Evolutionary conservation across 2,329 filamentous ascomycete species (phyloP).

Genomic region (Diaporthe helianthi): DNA sequence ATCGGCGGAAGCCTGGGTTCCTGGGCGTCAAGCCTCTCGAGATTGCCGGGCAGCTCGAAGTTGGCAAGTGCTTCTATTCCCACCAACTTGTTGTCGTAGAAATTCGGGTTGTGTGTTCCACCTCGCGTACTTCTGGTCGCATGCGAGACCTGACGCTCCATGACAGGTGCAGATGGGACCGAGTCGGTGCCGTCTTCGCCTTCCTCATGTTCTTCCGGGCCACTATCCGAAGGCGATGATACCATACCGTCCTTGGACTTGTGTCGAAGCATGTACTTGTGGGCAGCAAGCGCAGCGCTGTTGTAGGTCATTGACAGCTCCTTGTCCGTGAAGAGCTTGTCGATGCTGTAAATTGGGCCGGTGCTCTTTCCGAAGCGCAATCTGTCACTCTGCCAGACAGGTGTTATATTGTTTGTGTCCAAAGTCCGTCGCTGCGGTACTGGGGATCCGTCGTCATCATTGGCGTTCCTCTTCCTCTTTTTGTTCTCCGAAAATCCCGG

Average conservation of each 20-base stretch:
- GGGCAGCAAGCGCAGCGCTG: constrained; percentile 65
- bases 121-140: constrained; percentile 68
- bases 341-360: constrained; percentile 68
- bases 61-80: constrained; percentile 67
- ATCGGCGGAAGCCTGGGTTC: constrained; percentile 66
- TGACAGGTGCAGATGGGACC: constrained; percentile 57
- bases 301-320: constrained; percentile 73
- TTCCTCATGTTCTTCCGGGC: constrained; percentile 58
- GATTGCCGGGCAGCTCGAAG: constrained; percentile 64
- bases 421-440: constrained; percentile 62
- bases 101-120: constrained; percentile 59
- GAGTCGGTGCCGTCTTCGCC: constrained; percentile 55
- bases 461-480: constrained; percentile 67
- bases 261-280: constrained; percentile 67
- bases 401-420: constrained; percentile 64
- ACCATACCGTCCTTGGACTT: constrained; percentile 59
- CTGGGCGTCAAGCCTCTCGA: constrained; percentile 61
- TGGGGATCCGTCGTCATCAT: constrained; percentile 69
- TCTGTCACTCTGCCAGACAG: constrained; percentile 69
- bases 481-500: constrained; percentile 61
- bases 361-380: constrained; percentile 62
- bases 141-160: constrained; percentile 71
- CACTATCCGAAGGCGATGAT: constrained; percentile 59
- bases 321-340: constrained; percentile 75
- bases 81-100: constrained; percentile 63